Base-by-base conservation (phyloP, 1,284 basidiomycete genomes). In the Melanopsichium pennsylvanicum region DNA sequence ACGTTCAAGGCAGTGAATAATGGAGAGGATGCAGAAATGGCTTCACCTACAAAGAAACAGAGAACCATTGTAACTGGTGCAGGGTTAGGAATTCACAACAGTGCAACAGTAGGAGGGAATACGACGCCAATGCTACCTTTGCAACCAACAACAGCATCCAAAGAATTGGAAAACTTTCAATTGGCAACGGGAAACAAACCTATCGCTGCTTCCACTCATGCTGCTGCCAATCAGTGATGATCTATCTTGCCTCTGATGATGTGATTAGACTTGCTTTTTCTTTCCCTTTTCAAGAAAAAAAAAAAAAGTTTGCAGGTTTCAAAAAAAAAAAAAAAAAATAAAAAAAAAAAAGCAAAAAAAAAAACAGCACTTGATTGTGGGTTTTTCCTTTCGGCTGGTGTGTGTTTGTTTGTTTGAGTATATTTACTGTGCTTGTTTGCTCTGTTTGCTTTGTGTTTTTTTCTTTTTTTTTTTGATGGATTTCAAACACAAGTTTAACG, bases 81-180 rank as follows among this genome's bases (percentile, higher is more conserved):
- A 7, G 25, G 26, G 18, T n/a, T n/a, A n/a, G n/a, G n/a, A n/a
- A n/a, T n/a, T n/a, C n/a, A n/a, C n/a, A n/a, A n/a, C n/a, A 16
- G 31, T 15, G 44, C 25, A 4, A 31, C 21, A 13, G 45, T 42
- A 21, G 25, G 21, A n/a, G 12, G 25, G 11, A 23, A n/a, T 7
- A n/a, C 46, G 21, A 63, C 55, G 8, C 62, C 70, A 1, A 58
- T 59, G 3, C 51, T 73, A 1, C 70, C 70, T 8, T 42, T 73
- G 16, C 67, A 73, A 33, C 46, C 67, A 12, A 55, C 36, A 9
- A 70, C 70, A 4, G 66, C 70, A 1, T 44, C 52, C 2, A 52
- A 42, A 12, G 70, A 73, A 34, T 42, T 73, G 18, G 57, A 70
- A 36, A 73, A 73, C 36, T 73, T 73, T 45, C 48, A 54, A 16